These are phyloP conservation scores for Ogataea corticis DNA, from an alignment of 805 yeast genomes.

Conservation along the genomic window DNA sequence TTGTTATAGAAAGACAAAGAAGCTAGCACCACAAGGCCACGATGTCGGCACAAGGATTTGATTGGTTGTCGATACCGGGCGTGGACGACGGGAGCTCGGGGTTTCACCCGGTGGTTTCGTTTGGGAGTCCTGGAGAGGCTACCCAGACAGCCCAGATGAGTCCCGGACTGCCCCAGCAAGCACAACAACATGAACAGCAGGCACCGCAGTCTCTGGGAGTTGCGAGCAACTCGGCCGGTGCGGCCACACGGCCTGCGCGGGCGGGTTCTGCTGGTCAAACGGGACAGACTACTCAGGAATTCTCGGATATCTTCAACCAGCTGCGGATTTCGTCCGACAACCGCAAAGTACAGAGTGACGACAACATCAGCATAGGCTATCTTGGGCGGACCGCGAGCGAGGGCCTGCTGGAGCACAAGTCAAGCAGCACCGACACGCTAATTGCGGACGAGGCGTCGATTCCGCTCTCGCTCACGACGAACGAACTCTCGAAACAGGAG, in stretches of 20 bases:
- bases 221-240: constrained; percentile 15
- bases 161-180: no score
- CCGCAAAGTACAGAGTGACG: constrained; percentile 23
- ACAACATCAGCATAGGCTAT: constrained; percentile 18
- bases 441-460: constrained; percentile 41
- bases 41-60: constrained; percentile 24
- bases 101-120: constrained; percentile 55
- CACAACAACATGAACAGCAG: no score
- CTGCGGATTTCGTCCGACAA: constrained; percentile 20
- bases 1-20: constrained; percentile 1
- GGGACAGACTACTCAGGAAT: no score
- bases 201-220: no score
- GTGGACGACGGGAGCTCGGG: constrained; percentile 7
- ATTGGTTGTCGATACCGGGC: constrained; percentile 26
- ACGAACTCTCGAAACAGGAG: constrained; percentile 75
- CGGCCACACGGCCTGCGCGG: constrained; percentile 1
- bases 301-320: constrained; percentile 23
- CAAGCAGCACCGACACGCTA: constrained; percentile 32
- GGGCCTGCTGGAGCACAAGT: constrained; percentile 8
- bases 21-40: neutral
- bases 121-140: constrained; percentile 30
- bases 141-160: no score
- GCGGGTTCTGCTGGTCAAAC: neutral
- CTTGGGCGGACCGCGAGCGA: neutral
- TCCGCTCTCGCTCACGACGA: constrained; percentile 64